phyloP scores from a whole-genome alignment of 345 rosid species.

The Eucalyptus pauciflora region DNA sequence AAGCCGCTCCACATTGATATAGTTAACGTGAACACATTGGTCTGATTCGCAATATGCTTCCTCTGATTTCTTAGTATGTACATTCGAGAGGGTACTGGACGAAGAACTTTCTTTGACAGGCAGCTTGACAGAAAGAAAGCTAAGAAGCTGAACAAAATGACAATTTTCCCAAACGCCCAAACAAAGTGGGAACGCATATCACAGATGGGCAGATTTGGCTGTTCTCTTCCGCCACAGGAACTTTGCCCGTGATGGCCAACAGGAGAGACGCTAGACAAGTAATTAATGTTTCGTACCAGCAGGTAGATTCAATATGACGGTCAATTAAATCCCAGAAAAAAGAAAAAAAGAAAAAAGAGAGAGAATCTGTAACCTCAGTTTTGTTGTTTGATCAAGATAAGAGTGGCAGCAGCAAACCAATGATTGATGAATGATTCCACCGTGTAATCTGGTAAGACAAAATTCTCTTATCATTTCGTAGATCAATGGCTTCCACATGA shows the following conservation, averaged over 20 bases:
- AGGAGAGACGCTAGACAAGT: not conserved
- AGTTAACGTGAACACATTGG: not conserved
- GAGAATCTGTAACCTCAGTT: not conserved
- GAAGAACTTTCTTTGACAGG: not conserved
- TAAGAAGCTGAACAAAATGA: not conserved
- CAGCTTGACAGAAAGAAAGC: not conserved
- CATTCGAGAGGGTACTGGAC: no score
- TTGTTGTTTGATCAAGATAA: not conserved
- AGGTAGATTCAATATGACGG: not conserved
- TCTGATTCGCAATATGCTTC: not conserved
- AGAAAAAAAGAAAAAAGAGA: fast-evolving
- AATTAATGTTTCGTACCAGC: not conserved
- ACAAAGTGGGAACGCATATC: not conserved
- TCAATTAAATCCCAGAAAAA: not conserved
- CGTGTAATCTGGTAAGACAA: not conserved
- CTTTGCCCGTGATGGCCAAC: not conserved
- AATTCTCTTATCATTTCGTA: not conserved
- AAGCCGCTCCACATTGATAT: not conserved
- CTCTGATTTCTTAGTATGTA: not conserved
- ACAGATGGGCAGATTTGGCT: not conserved
- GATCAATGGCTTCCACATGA: not conserved
- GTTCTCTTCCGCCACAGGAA: not conserved
- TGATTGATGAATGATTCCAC: not conserved
- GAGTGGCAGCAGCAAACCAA: not conserved
- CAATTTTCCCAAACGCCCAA: not conserved